These are phyloP conservation scores for Henckelia pumila DNA, from an alignment of 257 asterid genomes.

Conservation along the genomic window DNA sequence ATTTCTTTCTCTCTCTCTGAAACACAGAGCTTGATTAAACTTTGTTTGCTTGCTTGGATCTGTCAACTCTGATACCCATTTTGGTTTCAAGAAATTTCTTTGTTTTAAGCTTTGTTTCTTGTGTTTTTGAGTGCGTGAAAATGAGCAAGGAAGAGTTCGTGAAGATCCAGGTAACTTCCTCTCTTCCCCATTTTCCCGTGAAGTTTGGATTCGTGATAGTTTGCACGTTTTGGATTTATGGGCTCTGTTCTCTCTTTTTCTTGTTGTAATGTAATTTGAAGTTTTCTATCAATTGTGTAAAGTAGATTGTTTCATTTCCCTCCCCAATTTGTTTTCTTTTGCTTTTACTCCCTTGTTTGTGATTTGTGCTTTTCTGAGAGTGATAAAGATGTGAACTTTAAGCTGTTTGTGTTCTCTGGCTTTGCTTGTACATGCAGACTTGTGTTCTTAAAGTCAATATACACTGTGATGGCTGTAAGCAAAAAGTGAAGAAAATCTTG, in stretches of 20 bases:
- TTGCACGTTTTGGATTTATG: conserved; percentile 18
- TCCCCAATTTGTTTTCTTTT: not conserved
- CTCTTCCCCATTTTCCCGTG: conserved; percentile 22
- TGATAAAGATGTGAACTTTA: conserved; percentile 1
- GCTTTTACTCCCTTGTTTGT: not conserved
- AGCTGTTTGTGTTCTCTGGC: conserved; percentile 14
- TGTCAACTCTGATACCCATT: conserved; percentile 8
- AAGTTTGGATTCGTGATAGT: conserved; percentile 6
- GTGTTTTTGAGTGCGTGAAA: conserved; percentile 27
- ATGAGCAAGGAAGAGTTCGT: conserved; percentile 57
- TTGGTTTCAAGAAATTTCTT: conserved; percentile 18
- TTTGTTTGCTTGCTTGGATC: conserved; percentile 48
- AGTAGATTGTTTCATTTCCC: not conserved
- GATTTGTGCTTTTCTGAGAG: not conserved
- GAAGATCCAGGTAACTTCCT: conserved; percentile 49
- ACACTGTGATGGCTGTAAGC: conserved; percentile 32
- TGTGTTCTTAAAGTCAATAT: conserved; percentile 33
- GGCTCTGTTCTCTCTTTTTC: no score
- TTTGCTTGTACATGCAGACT: conserved; percentile 27
- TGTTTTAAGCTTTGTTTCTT: conserved; percentile 21
- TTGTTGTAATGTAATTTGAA: not conserved
- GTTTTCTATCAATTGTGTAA: not conserved
- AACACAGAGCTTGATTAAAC: no score
- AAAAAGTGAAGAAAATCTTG: conserved; percentile 30
- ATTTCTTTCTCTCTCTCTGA: conserved; percentile 21